Conservation (phyloP, 306 rosid species). For the Psophocarpus tetragonolobus region DNA sequence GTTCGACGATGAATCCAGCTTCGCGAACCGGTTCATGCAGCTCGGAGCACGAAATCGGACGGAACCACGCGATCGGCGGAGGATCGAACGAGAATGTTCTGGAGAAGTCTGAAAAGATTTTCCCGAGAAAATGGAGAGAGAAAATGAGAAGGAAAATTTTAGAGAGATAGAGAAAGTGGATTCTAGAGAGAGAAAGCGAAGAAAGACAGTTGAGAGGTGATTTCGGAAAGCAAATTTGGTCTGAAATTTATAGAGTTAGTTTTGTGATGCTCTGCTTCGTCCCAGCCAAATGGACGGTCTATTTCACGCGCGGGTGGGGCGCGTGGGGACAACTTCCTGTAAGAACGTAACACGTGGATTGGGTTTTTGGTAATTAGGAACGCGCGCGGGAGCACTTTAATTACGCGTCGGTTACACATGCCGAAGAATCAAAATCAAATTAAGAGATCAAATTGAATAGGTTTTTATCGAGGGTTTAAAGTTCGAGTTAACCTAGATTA, state of each 20-base stretch:
- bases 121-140: neutral
- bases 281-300: neutral
- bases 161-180: neutral
- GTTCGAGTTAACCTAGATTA: too few species aligned
- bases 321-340: neutral
- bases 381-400: neutral
- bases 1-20: conserved; percentile 61
- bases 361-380: neutral
- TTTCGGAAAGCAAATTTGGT: neutral
- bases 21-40: conserved; percentile 88
- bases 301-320: neutral
- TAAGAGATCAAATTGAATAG: neutral
- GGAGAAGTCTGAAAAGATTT: neutral
- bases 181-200: neutral
- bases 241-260: conserved; percentile 31
- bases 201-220: neutral
- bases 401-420: neutral
- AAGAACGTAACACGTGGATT: neutral
- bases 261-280: neutral
- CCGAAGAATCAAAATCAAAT: neutral
- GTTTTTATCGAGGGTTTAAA: too few species aligned
- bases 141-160: neutral
- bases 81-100: neutral
- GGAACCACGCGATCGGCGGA: neutral
- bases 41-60: conserved; percentile 11